Evolutionary conservation across 1,139 yeast species (phyloP), one percentile per base, ranked within the genome.

Genomic region (Kluyveromyces sp.): DNA sequence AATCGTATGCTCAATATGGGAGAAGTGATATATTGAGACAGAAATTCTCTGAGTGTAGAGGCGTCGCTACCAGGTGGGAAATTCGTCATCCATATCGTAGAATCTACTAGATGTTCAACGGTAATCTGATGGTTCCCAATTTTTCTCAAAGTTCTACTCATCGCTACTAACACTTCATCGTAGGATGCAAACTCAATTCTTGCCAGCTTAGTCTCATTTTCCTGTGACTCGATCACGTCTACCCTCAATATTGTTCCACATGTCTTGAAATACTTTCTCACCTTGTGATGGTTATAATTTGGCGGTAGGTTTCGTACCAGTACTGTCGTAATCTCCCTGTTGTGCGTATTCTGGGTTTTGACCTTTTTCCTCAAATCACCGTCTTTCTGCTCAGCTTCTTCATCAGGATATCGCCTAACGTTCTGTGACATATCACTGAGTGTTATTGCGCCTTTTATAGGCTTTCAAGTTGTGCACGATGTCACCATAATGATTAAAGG

Each of bases 1-100:
- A 85, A 69, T 42, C 96, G 66, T 1, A 82, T 65, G 45, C 78
- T 75, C 4, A 78, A 53, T 2, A 56, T 51, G 0, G 58, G 46
- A 13, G 20, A 22, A 12, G 18, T 16, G 18, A 38, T 25, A 13
- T 22, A 18, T 15, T 31, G 28, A 8, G 36, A 29, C 3, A 38
- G 29, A 0, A 80, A 61, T 12, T 34, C 16, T 15, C 58, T 53
- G 0, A 87, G 46, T 8, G 70, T 63, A 0, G 62, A 64, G 34
- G 69, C 69, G 0, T 71, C 68, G 53, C 63, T 74, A 1, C 67
- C 58, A 0, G 88, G 82, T 0, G 94, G 88, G 53, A 75, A 86
- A 54, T 86, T 86, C 0, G 94, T 76, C 65, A 56, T 55, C 71
- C 61, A 68, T 31, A 49, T 47, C 42, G 64, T 82, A 16, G 58